Evolutionary conservation across 2,329 filamentous ascomycete species (phyloP), one percentile per base, ranked within the genome.

Genomic region (Sordariomycetes sp.): DNA sequence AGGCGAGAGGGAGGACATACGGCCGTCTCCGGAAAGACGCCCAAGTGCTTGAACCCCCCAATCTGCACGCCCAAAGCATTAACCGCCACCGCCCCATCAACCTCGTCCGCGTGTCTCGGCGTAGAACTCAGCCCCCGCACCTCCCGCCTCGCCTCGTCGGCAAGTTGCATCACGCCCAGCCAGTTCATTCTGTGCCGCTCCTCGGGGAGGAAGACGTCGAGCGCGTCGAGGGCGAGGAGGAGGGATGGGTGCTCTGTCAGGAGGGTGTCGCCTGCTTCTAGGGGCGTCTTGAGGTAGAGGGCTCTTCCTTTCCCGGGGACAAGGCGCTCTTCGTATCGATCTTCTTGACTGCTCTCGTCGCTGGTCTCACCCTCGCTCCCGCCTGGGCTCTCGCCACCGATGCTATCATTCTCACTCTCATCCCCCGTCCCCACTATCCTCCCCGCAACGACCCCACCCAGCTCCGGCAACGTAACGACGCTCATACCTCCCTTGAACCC

Each of bases 171-270:
- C 10, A 59, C 32, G 1, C 36, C 55, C 25, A 54, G 24, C 58
- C 58, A 59, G 34, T 59, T 55, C 51, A 59, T 48, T 25, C 55
- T 22, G 24, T 57, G 42, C 51, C 54, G 35, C 36, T 57, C 58
- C 51, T 59, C 51, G 15, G 54, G 55, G 22, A 55, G 28, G n/a
- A 52, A 28, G 36, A 53, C 52, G 28, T 58, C 57, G 7, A 57
- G 8, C 17, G 55, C 48, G 32, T 59, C 58, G 17, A 28, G 28
- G 15, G 42, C 51, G 20, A 59, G 24, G 8, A 55, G 24, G 10
- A 59, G 32, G 5, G 52, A 36, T 17, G 58, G 58, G 32, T 57
- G 57, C 5, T 59, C 58, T 15, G 42, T 17, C 6, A 59, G 25
- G 22, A 59, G n/a, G 22, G 42, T 48, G 20, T 54, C 50, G 1